Percentiles rank a stretch among this genome's conserved stretches.
phyloP scores from a whole-genome alignment of 129 eudicot species.

The Lonicera japonica region DNA sequence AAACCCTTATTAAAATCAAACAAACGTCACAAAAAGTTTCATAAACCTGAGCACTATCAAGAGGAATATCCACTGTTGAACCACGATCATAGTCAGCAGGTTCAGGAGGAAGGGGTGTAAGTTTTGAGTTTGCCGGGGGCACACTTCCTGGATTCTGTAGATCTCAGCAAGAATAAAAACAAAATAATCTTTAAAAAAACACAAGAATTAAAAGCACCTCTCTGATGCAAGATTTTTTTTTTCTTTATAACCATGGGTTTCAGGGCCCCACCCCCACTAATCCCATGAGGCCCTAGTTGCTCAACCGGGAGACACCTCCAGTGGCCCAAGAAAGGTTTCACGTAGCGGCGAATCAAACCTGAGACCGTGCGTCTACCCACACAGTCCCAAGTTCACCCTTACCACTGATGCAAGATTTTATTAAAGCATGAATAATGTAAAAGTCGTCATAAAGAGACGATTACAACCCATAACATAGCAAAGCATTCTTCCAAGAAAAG shows the following conservation, averaged over 20 bases:
- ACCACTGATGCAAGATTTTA: slow-evolving; percentile 2
- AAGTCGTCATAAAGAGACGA: background rate
- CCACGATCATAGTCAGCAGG: slow-evolving; percentile 79
- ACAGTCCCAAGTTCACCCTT: too few relatives aligned
- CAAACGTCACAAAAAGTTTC: background rate
- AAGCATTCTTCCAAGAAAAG: background rate
- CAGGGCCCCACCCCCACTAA: too few relatives aligned
- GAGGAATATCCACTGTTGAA: slow-evolving; percentile 80
- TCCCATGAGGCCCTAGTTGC: too few relatives aligned
- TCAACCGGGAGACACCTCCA: too few relatives aligned
- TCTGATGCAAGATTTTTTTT: slow-evolving; percentile 3
- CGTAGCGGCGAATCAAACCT: too few relatives aligned
- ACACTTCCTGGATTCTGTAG: slow-evolving; percentile 70
- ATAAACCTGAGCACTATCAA: slow-evolving; percentile 53
- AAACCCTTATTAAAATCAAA: background rate
- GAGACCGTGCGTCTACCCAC: too few relatives aligned
- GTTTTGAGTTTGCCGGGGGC: slow-evolving; percentile 66
- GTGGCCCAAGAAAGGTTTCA: too few relatives aligned
- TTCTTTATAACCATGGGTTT: too few relatives aligned
- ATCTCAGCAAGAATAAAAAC: slow-evolving; percentile 9
- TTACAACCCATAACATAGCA: background rate
- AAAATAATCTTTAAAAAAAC: background rate
- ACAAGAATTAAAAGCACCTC: slow-evolving; percentile 1
- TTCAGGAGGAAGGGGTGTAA: slow-evolving; percentile 90
- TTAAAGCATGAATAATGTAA: background rate